Percentiles rank a stretch among this genome's conserved stretches.
phyloP scores from a whole-genome alignment of 345 rosid genomes.

The Murraya paniculata region DNA sequence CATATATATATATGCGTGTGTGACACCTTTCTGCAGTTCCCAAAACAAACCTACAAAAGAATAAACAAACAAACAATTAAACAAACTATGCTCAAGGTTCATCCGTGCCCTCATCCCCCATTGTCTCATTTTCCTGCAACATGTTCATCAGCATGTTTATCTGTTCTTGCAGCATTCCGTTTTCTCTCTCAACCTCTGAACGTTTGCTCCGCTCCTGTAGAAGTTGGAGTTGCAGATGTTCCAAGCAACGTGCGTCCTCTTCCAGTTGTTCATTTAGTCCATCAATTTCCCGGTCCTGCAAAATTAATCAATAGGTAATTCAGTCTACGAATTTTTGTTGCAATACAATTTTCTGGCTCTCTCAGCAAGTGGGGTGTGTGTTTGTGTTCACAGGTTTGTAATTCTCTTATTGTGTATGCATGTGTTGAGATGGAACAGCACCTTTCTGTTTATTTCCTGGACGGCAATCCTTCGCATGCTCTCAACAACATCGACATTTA shows the following conservation, averaged over 20 bases:
- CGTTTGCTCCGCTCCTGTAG: slow-evolving; percentile 76
- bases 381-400: too few relatives aligned
- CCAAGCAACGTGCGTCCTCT: slow-evolving; percentile 75
- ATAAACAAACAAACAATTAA: slow-evolving; percentile 28
- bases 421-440: slow-evolving; percentile 8
- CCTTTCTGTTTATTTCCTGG: slow-evolving; percentile 98
- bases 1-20: slow-evolving; percentile 1
- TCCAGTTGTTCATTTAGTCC: slow-evolving; percentile 94
- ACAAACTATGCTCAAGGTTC: slow-evolving; percentile 35
- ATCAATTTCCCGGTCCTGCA: slow-evolving; percentile 82
- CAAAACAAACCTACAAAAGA: slow-evolving; percentile 37
- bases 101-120: slow-evolving; percentile 48
- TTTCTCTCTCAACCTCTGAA: slow-evolving; percentile 76
- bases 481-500: slow-evolving; percentile 91
- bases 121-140: slow-evolving; percentile 59
- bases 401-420: too few relatives aligned
- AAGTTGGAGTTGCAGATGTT: slow-evolving; percentile 83
- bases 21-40: slow-evolving; percentile 10
- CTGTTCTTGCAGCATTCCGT: slow-evolving; percentile 74
- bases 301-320: neutral
- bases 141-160: slow-evolving; percentile 75
- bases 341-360: neutral
- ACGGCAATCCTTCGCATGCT: slow-evolving; percentile 96
- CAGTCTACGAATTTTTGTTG: neutral
- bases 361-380: neutral